Evolutionary conservation across 192 early-diverging fungal species (phyloP).

Genomic region (Spinellus fusiger): DNA sequence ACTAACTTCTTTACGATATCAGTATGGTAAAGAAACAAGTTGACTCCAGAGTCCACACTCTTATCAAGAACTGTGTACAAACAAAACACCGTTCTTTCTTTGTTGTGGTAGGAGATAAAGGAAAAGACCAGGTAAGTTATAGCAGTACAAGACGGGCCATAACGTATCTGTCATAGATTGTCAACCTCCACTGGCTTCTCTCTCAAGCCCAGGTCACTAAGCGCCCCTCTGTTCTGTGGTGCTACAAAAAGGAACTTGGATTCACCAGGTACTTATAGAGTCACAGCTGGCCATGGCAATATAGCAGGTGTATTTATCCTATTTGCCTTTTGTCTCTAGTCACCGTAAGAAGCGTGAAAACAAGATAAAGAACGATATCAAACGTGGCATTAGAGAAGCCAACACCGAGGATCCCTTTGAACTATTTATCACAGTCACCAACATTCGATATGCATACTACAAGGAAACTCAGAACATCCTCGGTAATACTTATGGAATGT

Average conservation of each 20-base stretch:
- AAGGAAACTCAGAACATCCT: conserved; percentile 98
- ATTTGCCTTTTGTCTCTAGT: conserved; percentile 24
- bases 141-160: not conserved
- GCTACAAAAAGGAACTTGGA: conserved; percentile 98
- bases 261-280: conserved; percentile 60
- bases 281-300: not conserved
- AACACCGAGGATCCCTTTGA: conserved; percentile 99
- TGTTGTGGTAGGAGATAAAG: conserved; percentile 93
- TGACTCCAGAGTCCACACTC: conserved; percentile 90
- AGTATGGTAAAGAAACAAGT: conserved; percentile 80
- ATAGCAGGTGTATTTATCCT: not conserved
- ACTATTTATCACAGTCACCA: conserved; percentile 90
- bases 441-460: conserved; percentile 99
- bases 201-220: conserved; percentile 88
- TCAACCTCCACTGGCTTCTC: conserved; percentile 94
- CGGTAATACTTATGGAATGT: conserved; percentile 98
- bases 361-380: conserved; percentile 93
- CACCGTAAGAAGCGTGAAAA: conserved; percentile 96
- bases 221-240: conserved; percentile 96
- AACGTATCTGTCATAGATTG: conserved; percentile 52
- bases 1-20: not conserved
- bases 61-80: conserved; percentile 90
- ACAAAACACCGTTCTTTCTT: conserved; percentile 91
- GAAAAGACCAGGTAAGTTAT: conserved; percentile 68
- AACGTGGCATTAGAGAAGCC: conserved; percentile 81